These are phyloP conservation scores for Trichoderma sp. DNA, from an alignment of 2,329 filamentous ascomycete genomes.

Conservation along the genomic window DNA sequence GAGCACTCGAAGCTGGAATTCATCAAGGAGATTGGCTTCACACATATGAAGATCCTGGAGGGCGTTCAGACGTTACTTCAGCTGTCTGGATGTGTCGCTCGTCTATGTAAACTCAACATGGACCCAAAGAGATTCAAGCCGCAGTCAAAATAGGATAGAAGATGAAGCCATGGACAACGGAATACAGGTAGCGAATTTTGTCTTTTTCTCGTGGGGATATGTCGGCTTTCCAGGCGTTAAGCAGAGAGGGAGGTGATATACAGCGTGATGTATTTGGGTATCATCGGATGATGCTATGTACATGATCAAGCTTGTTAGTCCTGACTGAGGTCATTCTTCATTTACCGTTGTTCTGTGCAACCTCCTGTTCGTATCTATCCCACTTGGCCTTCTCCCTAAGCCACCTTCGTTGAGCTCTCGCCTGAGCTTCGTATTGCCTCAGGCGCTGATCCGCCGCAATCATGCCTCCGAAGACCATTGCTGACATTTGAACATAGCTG, in stretches of 20 bases:
- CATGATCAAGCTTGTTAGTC: constrained; percentile 14
- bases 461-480: constrained; percentile 78
- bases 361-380: constrained; percentile 67
- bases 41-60: constrained; percentile 98
- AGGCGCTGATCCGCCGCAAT: constrained; percentile 73
- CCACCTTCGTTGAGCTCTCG: constrained; percentile 66
- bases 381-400: constrained; percentile 68
- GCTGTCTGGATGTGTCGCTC: constrained; percentile 86
- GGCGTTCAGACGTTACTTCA: constrained; percentile 94
- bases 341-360: constrained; percentile 48
- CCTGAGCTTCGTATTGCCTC: constrained; percentile 65
- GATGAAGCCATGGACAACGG: constrained; percentile 13
- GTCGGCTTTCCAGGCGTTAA: constrained; percentile 40
- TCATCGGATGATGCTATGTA: constrained; percentile 26
- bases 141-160: constrained; percentile 39
- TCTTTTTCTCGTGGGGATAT: constrained; percentile 31
- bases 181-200: constrained; percentile 33
- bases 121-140: constrained; percentile 75
- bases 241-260: constrained; percentile 29
- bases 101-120: constrained; percentile 96
- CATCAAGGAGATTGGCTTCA: constrained; percentile 98
- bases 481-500: constrained; percentile 83
- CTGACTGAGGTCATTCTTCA: constrained; percentile 27
- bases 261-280: constrained; percentile 21
- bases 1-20: constrained; percentile 97